These are phyloP conservation scores for Penicillium vulpinum DNA, from an alignment of 2,329 filamentous ascomycete species.

Conservation along the genomic window DNA sequence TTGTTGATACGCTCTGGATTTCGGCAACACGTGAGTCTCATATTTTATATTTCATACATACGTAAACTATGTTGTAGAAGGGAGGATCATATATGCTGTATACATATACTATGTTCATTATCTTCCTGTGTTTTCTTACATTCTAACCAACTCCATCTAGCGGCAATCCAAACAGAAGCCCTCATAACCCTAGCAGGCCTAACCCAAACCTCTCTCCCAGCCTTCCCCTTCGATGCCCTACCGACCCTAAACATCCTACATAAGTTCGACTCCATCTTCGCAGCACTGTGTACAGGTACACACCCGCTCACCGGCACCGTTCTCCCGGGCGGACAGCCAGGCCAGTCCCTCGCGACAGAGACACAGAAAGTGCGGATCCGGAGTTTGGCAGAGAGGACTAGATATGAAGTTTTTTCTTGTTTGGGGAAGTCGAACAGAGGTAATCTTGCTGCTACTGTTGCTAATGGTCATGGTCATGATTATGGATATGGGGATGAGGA, in stretches of 20 bases:
- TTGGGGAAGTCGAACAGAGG: slow-evolving; percentile 11
- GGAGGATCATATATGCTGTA: not conserved
- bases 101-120: not conserved
- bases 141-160: slow-evolving; percentile 43
- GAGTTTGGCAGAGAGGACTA: slow-evolving; percentile 74
- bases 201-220: slow-evolving; percentile 68
- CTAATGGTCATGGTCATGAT: not conserved
- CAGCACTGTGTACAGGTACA: slow-evolving; percentile 69
- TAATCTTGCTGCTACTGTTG: slow-evolving; percentile 24
- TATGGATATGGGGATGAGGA: slow-evolving; percentile 40
- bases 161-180: slow-evolving; percentile 78
- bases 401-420: slow-evolving; percentile 36
- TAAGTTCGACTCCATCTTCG: slow-evolving; percentile 83
- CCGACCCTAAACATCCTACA: slow-evolving; percentile 68
- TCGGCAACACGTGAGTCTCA: slow-evolving; percentile 73
- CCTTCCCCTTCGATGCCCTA: slow-evolving; percentile 68
- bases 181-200: slow-evolving; percentile 75
- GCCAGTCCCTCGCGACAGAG: slow-evolving; percentile 59
- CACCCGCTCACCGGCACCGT: slow-evolving; percentile 63
- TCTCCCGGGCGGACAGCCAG: slow-evolving; percentile 69
- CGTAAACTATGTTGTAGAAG: not conserved
- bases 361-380: slow-evolving; percentile 87
- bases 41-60: not conserved
- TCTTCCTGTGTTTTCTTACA: not conserved
- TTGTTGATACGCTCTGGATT: slow-evolving; percentile 82